These are phyloP conservation scores for Neopestalotiopsis sp. DNA, from an alignment of 2,329 filamentous ascomycete genomes.

Conservation along the genomic window DNA sequence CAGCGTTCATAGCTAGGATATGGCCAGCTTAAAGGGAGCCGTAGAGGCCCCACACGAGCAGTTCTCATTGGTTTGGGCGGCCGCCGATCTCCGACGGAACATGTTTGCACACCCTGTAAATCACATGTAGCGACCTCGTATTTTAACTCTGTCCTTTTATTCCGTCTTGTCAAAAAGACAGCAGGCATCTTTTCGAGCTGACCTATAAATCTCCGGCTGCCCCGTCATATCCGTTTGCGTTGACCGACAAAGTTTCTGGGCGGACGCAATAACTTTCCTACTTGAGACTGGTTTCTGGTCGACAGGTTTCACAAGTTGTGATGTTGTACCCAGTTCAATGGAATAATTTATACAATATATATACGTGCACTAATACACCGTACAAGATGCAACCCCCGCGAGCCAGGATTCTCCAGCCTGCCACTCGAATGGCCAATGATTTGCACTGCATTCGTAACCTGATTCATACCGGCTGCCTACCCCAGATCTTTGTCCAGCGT, in stretches of 20 bases:
- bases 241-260: not conserved
- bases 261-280: not conserved
- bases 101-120: not conserved
- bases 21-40: conserved; percentile 5
- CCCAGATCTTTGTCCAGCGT: not conserved
- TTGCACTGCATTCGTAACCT: not conserved
- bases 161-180: no score
- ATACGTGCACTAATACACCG: not conserved
- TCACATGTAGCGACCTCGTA: conserved; percentile 1
- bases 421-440: not conserved
- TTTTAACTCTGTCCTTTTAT: no score
- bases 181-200: not conserved
- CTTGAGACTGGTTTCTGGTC: not conserved
- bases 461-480: not conserved
- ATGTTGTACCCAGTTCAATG: not conserved
- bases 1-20: not conserved
- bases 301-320: not conserved
- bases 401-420: not conserved
- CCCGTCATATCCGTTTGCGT: not conserved
- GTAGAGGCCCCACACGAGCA: conserved; percentile 1
- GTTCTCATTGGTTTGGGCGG: not conserved
- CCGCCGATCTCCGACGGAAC: conserved; percentile 12
- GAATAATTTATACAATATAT: not conserved
- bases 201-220: not conserved
- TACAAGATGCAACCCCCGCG: no score